Percentiles rank a stretch among this genome's conserved stretches.
Conservation (phyloP, 805 yeast genomes). For the Candida golubevii region DNA sequence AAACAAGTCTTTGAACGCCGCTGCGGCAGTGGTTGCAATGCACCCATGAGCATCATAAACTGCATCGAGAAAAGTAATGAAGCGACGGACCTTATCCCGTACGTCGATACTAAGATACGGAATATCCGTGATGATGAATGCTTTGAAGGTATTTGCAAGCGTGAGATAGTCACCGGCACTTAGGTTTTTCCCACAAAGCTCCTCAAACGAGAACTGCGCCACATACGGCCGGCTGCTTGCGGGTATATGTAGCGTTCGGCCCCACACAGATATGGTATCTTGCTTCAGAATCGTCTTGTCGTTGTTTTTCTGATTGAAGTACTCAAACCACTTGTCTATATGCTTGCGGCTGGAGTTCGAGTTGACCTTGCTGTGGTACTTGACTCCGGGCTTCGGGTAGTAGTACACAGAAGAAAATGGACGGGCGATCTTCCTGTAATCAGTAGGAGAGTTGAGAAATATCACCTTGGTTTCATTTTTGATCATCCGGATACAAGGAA, state of each 20-base stretch:
- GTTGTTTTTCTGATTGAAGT: conserved; percentile 62
- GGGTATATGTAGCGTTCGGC: conserved; percentile 76
- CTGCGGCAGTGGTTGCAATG: conserved; percentile 85
- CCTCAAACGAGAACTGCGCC: conserved; percentile 83
- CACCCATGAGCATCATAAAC: conserved; percentile 89
- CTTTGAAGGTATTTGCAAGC: conserved; percentile 67
- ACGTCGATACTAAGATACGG: conserved; percentile 76
- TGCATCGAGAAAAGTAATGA: conserved; percentile 92
- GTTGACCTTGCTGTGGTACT: conserved; percentile 49
- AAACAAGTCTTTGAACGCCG: conserved; percentile 77
- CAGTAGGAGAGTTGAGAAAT: conserved; percentile 84
- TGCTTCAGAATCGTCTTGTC: conserved; percentile 16
- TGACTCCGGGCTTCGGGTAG: conserved; percentile 61
- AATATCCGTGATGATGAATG: conserved; percentile 87
- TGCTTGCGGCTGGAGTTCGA: conserved; percentile 54
- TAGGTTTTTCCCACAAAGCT: conserved; percentile 80
- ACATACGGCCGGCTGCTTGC: conserved; percentile 70
- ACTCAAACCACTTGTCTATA: conserved; percentile 70
- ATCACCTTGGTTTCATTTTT: conserved; percentile 72
- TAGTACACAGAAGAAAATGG: conserved; percentile 80
- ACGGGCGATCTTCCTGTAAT: conserved; percentile 83
- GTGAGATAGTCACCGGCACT: conserved; percentile 94
- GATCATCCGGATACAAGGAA: conserved; percentile 85
- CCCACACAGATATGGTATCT: conserved; percentile 68
- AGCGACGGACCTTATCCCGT: conserved; percentile 82